These are phyloP conservation scores for Tripterygium wilfordii DNA, from an alignment of 177 flowering plant species.

Conservation along the genomic window DNA sequence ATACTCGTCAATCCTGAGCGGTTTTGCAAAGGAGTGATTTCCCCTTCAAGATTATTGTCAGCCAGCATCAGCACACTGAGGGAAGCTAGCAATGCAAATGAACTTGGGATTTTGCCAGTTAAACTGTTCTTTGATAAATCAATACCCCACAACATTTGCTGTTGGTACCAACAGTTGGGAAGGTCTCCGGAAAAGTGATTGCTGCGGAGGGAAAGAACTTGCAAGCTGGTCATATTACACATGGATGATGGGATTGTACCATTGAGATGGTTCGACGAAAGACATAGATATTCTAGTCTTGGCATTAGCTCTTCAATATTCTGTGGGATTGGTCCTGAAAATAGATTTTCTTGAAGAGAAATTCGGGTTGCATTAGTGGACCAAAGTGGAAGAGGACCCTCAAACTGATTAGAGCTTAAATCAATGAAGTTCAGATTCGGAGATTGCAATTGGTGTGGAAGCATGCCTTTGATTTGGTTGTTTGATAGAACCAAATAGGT, in stretches of 20 bases:
- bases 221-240: too few relatives aligned
- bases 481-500: conserved; percentile 5
- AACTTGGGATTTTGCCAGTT: conserved; percentile 19
- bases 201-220: too few relatives aligned
- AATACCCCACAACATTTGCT: not conserved
- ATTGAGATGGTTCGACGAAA: conserved; percentile 9
- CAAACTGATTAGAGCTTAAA: conserved; percentile 14
- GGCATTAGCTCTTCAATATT: conserved; percentile 10
- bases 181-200: conserved; percentile 13
- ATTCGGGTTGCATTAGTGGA: conserved; percentile 4
- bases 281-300: not conserved
- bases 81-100: conserved; percentile 2
- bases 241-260: too few relatives aligned
- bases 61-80: conserved; percentile 6
- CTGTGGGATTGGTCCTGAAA: conserved; percentile 16
- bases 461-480: conserved; percentile 13
- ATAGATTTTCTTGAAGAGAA: conserved; percentile 4
- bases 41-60: conserved; percentile 16
- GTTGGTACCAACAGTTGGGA: conserved; percentile 9
- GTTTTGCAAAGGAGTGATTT: conserved; percentile 3
- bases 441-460: conserved; percentile 8
- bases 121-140: conserved; percentile 17
- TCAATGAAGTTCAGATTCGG: not conserved
- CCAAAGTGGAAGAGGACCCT: conserved; percentile 19
- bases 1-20: conserved; percentile 5